A percentile compares a stretch with the other conserved stretches of the same genome.
phyloP scores from a whole-genome alignment of 345 rosid species.

The Nasturtium officinale region DNA sequence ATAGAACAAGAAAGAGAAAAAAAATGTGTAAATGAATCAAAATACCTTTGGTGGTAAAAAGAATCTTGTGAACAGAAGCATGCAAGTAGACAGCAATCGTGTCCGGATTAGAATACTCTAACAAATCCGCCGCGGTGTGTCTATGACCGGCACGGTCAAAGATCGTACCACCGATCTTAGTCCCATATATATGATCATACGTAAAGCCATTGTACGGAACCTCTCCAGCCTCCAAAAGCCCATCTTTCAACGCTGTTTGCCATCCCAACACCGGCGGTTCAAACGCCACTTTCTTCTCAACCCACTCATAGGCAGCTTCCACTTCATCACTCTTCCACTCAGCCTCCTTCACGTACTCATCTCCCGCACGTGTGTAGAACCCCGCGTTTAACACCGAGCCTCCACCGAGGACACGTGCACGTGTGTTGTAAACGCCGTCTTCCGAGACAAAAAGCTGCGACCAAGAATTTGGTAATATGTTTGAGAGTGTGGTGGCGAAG shows the following conservation, averaged over 20 bases:
- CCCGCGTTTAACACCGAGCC: constrained; percentile 84
- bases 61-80: constrained; percentile 58
- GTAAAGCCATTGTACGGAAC: constrained; percentile 66
- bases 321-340: constrained; percentile 59
- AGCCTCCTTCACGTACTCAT: constrained; percentile 45
- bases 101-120: constrained; percentile 61
- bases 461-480: constrained; percentile 53
- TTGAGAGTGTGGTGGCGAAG: constrained; percentile 51
- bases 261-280: constrained; percentile 57
- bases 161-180: constrained; percentile 64
- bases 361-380: constrained; percentile 67
- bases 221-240: constrained; percentile 65
- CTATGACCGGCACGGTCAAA: constrained; percentile 59
- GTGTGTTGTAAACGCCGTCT: constrained; percentile 77
- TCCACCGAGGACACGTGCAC: constrained; percentile 85
- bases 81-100: constrained; percentile 53
- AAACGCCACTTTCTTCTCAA: constrained; percentile 67
- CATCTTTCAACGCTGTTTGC: constrained; percentile 81
- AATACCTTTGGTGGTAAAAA: constrained; percentile 47
- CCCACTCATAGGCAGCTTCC: constrained; percentile 68
- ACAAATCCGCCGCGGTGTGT: constrained; percentile 72
- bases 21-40: no score
- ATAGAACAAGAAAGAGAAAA: no score
- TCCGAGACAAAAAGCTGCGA: constrained; percentile 72
- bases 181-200: constrained; percentile 57